Percentiles rank a stretch among this genome's conserved stretches.
phyloP scores from a whole-genome alignment of 139 green algal species.

The Volvox africanus region DNA sequence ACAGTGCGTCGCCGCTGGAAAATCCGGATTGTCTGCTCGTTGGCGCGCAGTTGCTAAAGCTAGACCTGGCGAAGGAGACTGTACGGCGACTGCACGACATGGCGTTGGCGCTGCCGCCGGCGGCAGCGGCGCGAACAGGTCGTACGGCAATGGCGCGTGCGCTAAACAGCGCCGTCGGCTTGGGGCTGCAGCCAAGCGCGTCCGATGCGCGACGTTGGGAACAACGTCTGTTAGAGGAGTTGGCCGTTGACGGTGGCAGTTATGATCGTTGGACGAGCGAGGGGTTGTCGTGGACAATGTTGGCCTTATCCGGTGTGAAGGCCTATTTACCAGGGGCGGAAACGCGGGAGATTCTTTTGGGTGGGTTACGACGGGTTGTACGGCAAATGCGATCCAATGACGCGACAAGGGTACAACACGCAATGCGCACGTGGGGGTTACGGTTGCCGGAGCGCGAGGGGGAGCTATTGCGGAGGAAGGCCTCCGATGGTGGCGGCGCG shows the following conservation, averaged over 20 bases:
- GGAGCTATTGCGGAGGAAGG: slow-evolving; percentile 19
- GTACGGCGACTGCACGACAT: slow-evolving; percentile 30
- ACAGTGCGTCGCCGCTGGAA: background rate
- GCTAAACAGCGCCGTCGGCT: background rate
- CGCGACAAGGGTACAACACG: background rate
- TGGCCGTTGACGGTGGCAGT: background rate
- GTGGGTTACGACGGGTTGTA: background rate
- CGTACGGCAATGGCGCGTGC: slow-evolving; percentile 33
- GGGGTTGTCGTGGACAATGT: slow-evolving; percentile 39
- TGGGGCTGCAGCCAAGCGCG: slow-evolving; percentile 2
- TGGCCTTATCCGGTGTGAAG: slow-evolving; percentile 18
- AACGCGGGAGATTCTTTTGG: background rate
- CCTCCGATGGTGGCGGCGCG: background rate
- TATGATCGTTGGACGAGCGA: background rate
- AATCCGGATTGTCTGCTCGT: slow-evolving; percentile 34
- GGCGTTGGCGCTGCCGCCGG: background rate
- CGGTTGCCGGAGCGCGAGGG: slow-evolving; percentile 8
- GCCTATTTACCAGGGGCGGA: background rate
- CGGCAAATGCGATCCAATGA: slow-evolving; percentile 16
- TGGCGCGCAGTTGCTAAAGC: background rate
- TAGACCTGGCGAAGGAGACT: background rate
- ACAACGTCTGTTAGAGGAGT: background rate
- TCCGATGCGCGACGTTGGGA: background rate
- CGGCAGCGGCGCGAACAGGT: background rate
- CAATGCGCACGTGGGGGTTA: background rate